Conservation (phyloP, 2,329 filamentous ascomycete species). For the Trichophyton equinum region DNA sequence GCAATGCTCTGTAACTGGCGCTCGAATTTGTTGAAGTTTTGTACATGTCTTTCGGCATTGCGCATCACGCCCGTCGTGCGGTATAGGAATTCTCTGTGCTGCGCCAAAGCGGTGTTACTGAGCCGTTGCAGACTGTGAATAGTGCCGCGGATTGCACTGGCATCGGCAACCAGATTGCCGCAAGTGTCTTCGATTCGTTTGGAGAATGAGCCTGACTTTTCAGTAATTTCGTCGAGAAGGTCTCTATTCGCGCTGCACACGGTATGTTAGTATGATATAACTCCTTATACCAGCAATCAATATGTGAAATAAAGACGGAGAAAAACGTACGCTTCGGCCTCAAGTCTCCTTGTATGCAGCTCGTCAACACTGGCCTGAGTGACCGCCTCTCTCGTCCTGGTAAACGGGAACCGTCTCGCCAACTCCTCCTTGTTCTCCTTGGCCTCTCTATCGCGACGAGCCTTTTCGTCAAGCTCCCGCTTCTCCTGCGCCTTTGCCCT, state of each 20-base stretch:
- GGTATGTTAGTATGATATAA: neutral
- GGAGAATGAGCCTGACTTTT: slow-evolving; percentile 32
- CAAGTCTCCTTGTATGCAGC: slow-evolving; percentile 55
- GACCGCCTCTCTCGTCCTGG: slow-evolving; percentile 19
- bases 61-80: slow-evolving; percentile 26
- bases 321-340: slow-evolving; percentile 60
- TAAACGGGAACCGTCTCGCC: slow-evolving; percentile 5
- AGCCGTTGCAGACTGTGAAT: slow-evolving; percentile 33
- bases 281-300: neutral
- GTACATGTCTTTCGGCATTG: slow-evolving; percentile 28
- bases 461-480: neutral
- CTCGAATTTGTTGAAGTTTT: slow-evolving; percentile 27
- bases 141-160: slow-evolving; percentile 29
- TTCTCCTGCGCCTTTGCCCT: neutral
- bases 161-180: slow-evolving; percentile 36
- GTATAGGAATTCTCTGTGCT: slow-evolving; percentile 29
- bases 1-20: slow-evolving; percentile 27
- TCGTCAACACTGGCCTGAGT: slow-evolving; percentile 26
- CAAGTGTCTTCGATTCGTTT: slow-evolving; percentile 37
- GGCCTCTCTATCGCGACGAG: neutral
- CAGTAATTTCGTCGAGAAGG: slow-evolving; percentile 26
- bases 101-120: slow-evolving; percentile 22
- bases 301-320: neutral
- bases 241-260: slow-evolving; percentile 17
- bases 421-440: neutral